Base-by-base conservation (phyloP, 768 basidiomycete genomes). In the Thelephora ganbajun region DNA sequence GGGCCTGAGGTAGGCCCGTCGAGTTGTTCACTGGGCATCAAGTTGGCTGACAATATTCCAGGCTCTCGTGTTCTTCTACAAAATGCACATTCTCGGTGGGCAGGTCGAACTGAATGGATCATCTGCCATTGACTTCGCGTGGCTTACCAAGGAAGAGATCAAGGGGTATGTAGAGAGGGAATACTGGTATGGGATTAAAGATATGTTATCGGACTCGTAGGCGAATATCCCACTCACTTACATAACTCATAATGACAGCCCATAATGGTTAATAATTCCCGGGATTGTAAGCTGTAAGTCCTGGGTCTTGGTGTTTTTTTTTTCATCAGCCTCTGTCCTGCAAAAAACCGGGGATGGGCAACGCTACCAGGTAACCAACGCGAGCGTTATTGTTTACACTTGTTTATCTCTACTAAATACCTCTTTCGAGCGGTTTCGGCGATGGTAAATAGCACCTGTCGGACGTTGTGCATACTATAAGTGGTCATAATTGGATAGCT, bases 131-230 rank as follows among this genome's bases (percentile, higher is more conserved):
- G 86, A 87, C 56, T 93, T 87, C 66, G 92, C 89, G 6, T 98
- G 93, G 93, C 69, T 97, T 51, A 94, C 90, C 44, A 90, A 91
- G 64, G 73, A 89, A 60, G 94, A 99, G 69, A 80, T 97, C 41
- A 68, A 80, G 60, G 65, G 72, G 11, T 72, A 72, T 46, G 79
- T 91, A n/a, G 70, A 77, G 46, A 60, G 62, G 54, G 63, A 72
- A 37, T 93, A 91, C 57, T 93, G 89, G 89, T 57, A 69, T 42
- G 74, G 74, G 45, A 68, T 89, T 54, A 83, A 80, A 63, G 82
- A 89, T 59, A 80, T 91, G 62, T 67, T 92, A 51, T 86, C 87
- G 46, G 85, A 88, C 58, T 61, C 62, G 55, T 71, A 61, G 58
- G 56, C 18, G 16, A 2, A 41, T 41, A 41, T 18, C 22, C 16